Evolutionary conservation across 805 yeast genomes (phyloP).

Genomic region (Lipomyces sp.): DNA sequence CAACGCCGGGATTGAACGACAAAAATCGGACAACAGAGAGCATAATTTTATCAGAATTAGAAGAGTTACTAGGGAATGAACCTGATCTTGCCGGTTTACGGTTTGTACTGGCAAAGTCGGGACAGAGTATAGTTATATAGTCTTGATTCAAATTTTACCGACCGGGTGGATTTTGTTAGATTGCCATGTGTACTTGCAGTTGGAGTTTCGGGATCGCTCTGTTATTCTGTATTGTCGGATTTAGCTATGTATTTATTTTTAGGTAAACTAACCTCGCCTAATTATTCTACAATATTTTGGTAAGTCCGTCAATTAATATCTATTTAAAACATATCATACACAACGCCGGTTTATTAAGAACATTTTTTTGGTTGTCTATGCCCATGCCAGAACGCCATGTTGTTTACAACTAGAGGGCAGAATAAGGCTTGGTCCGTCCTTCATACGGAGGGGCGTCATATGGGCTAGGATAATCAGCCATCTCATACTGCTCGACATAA

Average conservation of each 20-base stretch:
- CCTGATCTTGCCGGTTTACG: slow-evolving; percentile 34
- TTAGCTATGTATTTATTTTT: too few species aligned
- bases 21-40: slow-evolving; percentile 9
- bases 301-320: not conserved
- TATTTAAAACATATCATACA: not conserved
- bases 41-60: slow-evolving; percentile 26
- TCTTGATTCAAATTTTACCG: not conserved
- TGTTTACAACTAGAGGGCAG: not conserved
- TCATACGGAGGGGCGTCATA: slow-evolving; percentile 14
- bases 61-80: slow-evolving; percentile 28
- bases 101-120: slow-evolving; percentile 30
- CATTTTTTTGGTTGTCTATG: not conserved
- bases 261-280: not conserved
- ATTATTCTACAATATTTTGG: not conserved
- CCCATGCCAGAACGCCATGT: not conserved
- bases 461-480: slow-evolving; percentile 15
- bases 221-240: too few species aligned
- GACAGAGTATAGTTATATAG: slow-evolving; percentile 32
- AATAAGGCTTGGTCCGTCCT: not conserved
- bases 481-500: slow-evolving; percentile 16
- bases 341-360: not conserved
- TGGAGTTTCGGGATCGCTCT: not conserved
- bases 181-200: not conserved
- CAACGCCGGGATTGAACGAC: not conserved
- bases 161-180: not conserved